These are phyloP conservation scores for Yarrowia yakushimensis DNA, from an alignment of 805 yeast species.

Conservation along the genomic window DNA sequence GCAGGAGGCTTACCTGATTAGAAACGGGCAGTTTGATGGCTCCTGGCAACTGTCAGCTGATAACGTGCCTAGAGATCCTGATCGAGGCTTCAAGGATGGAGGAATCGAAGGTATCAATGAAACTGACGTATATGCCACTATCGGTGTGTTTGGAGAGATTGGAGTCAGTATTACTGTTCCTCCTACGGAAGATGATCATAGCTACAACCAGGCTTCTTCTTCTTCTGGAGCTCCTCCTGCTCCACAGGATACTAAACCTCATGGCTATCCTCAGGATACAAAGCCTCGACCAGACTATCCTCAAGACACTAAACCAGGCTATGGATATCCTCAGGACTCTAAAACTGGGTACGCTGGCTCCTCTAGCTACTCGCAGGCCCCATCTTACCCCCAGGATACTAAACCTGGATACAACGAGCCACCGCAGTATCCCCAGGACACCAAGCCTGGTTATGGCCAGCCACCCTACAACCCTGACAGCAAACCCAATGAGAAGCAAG, in stretches of 20 bases:
- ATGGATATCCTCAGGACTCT: not conserved
- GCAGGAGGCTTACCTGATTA: slow-evolving; percentile 28
- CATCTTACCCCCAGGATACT: not conserved
- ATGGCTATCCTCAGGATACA: not conserved
- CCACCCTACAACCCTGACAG: not conserved
- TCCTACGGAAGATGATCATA: slow-evolving; percentile 1
- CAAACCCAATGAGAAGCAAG: slow-evolving; percentile 21
- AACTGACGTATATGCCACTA: slow-evolving; percentile 32
- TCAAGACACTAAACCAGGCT: not conserved
- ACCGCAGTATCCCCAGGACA: not conserved
- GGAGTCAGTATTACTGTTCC: slow-evolving; percentile 32
- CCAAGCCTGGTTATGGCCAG: not conserved
- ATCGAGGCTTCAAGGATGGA: slow-evolving; percentile 28
- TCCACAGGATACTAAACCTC: not conserved
- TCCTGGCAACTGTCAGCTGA: slow-evolving; percentile 32
- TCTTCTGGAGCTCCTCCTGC: not conserved
- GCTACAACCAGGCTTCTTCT: not conserved
- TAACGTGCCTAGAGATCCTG: slow-evolving; percentile 23
- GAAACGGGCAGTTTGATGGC: slow-evolving; percentile 31
- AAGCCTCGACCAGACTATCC: not conserved
- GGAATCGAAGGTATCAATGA: slow-evolving; percentile 31
- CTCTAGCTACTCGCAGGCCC: not conserved
- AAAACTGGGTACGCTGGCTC: not conserved
- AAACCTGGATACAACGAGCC: not conserved
- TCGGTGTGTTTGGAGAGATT: slow-evolving; percentile 34